These are phyloP conservation scores for Rutidosis leptorrhynchoides DNA, from an alignment of 129 eudicot species.

Conservation along the genomic window DNA sequence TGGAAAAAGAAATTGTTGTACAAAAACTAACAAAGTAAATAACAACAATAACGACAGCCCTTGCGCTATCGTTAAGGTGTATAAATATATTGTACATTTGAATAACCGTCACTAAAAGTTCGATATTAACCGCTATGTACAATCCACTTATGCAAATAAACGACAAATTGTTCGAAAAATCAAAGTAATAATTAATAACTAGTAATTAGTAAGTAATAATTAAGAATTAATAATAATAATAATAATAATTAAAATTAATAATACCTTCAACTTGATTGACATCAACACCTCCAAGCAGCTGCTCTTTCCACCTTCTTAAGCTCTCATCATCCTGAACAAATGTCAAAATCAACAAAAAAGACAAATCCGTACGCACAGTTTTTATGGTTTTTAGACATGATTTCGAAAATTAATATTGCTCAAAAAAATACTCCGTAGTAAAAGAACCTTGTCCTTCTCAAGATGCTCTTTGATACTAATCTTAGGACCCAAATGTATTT, in stretches of 20 bases:
- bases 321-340: constrained; percentile 76
- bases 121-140: too few relatives aligned
- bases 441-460: constrained; percentile 79
- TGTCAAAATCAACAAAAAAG: constrained; percentile 4
- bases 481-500: constrained; percentile 69
- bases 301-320: constrained; percentile 86
- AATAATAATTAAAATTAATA: background rate
- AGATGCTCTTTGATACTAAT: constrained; percentile 66
- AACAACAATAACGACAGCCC: too few relatives aligned
- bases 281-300: constrained; percentile 68
- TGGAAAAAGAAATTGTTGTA: background rate
- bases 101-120: too few relatives aligned
- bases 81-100: too few relatives aligned
- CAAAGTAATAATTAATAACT: too few relatives aligned
- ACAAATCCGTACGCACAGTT: background rate
- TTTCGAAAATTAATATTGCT: background rate
- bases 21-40: too few relatives aligned
- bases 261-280: constrained; percentile 45
- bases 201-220: too few relatives aligned
- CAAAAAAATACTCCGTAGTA: background rate
- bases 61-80: too few relatives aligned
- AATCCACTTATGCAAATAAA: too few relatives aligned
- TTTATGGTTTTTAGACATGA: background rate
- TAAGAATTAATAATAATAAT: too few relatives aligned
- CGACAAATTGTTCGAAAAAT: too few relatives aligned